phyloP scores from a whole-genome alignment of 2,329 filamentous ascomycete species.

The Curvularia verruculosa region DNA sequence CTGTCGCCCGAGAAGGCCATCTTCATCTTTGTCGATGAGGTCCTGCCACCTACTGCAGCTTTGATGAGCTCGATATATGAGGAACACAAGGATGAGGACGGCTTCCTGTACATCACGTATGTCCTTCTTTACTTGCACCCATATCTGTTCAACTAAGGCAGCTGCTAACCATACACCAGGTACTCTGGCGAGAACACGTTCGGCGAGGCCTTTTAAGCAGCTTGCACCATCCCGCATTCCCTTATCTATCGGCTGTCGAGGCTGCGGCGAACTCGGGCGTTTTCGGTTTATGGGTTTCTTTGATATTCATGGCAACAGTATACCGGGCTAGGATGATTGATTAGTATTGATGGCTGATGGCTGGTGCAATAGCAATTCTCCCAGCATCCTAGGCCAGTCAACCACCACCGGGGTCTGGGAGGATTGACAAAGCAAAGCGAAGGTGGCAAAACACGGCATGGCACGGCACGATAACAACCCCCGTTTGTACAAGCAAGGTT shows the following conservation, averaged over 20 bases:
- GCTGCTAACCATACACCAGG: slow-evolving; percentile 51
- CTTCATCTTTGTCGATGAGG: slow-evolving; percentile 99
- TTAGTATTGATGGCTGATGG: slow-evolving; percentile 21
- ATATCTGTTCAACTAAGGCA: not conserved
- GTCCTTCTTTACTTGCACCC: slow-evolving; percentile 48
- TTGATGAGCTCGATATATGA: slow-evolving; percentile 99
- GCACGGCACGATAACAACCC: not conserved
- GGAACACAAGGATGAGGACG: slow-evolving; percentile 90
- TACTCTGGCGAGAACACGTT: slow-evolving; percentile 99
- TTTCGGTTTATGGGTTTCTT: slow-evolving; percentile 36
- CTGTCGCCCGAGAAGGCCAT: slow-evolving; percentile 99
- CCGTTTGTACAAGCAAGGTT: not conserved
- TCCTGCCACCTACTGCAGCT: slow-evolving; percentile 92
- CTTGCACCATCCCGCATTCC: slow-evolving; percentile 16
- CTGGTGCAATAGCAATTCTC: slow-evolving; percentile 11
- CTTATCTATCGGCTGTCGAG: slow-evolving; percentile 27
- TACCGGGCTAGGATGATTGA: slow-evolving; percentile 24
- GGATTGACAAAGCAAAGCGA: slow-evolving; percentile 7
- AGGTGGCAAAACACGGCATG: not conserved
- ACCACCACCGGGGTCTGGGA: slow-evolving; percentile 5
- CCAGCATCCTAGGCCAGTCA: slow-evolving; percentile 16
- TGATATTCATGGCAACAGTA: slow-evolving; percentile 28
- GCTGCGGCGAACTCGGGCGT: slow-evolving; percentile 39
- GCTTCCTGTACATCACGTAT: slow-evolving; percentile 97
- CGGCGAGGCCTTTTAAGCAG: slow-evolving; percentile 60